Base-by-base conservation (phyloP, 805 yeast species). In the Sungouiella thailandica region DNA sequence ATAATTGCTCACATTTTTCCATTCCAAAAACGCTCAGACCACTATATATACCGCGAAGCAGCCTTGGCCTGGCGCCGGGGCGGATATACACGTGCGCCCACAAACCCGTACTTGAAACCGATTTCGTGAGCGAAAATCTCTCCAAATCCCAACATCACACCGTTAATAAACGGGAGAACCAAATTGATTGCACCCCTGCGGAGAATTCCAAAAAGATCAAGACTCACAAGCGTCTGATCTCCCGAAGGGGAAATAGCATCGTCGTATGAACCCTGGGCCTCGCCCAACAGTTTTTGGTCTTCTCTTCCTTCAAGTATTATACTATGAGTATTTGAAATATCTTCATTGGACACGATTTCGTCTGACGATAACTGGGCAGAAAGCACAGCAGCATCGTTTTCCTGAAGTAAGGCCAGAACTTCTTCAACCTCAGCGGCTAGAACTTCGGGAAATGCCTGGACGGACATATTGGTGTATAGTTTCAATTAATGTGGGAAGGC, bases 101-200 rank as follows among this genome's bases (percentile, higher is more conserved):
- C 52, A 84, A 93, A 83, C 28, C 85, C 79, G 60, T 76, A 80
- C 30, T 71, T 69, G 65, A 85, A 84, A 5, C 96, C 95, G 25
- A 90, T 61, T 51, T 90, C 97, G 55, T 89, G 96, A 7, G 97
- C 97, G 38, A 86, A 65, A 14, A 90, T 79, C 63, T 90, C 97
- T 2, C 97, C 97, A 55, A 90, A 87, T 0, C 97, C 97, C 32
- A 90, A 72, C 96, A 89, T 89, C 60, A 90, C 66, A 7, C 97
- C 97, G 50, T 90, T 90, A 46, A 90, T 68, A 50, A 90, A 88
- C 2, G 97, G 97, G 29, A 90, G 61, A 2, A 88, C 53, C 46
- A 90, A 60, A 47, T 90, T 90, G 42, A 90, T 77, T 2, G 88
- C 72, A 15, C 82, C 61, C n/a, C 70, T 66, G 25, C 64, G 58